Conservation (phyloP, 2,329 filamentous ascomycete genomes). For the Botrytis deweyae region DNA sequence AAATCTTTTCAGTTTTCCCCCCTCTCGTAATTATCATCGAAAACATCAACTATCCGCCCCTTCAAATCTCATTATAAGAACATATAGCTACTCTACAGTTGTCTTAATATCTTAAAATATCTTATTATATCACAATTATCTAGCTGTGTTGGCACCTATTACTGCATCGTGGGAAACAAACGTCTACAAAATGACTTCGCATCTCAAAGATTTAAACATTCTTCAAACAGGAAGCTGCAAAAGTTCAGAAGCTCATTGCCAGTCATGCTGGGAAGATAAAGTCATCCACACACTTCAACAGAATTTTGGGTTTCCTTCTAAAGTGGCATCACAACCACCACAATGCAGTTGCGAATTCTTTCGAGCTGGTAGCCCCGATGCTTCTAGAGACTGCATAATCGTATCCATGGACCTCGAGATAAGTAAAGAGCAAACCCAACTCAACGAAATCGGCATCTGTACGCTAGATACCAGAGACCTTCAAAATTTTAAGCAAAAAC, state of each 20-base stretch:
- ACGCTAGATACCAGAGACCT: neutral
- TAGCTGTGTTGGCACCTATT: neutral
- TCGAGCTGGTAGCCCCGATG: neutral
- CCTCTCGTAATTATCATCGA: no score
- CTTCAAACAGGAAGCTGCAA: neutral
- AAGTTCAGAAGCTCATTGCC: neutral
- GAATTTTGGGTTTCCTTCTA: neutral
- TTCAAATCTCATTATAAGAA: neutral
- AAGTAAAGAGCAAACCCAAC: neutral
- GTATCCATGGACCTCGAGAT: neutral
- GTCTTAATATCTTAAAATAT: neutral
- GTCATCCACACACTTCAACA: neutral
- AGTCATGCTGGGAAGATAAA: neutral
- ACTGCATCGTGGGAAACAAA: fast-evolving
- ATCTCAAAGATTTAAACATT: neutral
- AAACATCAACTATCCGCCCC: no score
- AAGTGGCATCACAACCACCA: neutral
- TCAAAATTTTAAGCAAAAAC: neutral
- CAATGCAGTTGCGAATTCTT: neutral
- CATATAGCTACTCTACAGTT: neutral
- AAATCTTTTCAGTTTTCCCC: neutral
- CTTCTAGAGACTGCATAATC: neutral
- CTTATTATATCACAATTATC: neutral
- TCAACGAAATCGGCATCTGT: neutral
- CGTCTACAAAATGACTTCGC: no score